A percentile compares a stretch with the other conserved stretches of the same genome.
These are phyloP conservation scores for Coniosporium apollinis DNA, from an alignment of 495 filamentous ascomycete genomes.

Conservation along the genomic window DNA sequence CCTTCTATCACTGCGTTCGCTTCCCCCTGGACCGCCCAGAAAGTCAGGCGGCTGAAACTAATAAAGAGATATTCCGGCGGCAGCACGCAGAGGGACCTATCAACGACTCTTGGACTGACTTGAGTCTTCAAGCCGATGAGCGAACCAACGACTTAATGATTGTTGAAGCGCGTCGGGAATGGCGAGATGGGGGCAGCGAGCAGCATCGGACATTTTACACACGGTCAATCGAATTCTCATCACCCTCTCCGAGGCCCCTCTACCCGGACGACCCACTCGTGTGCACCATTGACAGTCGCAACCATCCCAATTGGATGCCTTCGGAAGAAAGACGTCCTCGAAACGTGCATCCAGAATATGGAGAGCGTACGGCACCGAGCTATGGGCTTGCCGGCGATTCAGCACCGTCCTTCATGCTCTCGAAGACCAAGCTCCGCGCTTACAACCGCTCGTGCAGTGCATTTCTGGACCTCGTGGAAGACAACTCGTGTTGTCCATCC, in stretches of 20 bases:
- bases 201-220: conserved; percentile 54
- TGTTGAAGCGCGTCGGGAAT: conserved; percentile 57
- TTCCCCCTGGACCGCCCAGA: conserved; percentile 30
- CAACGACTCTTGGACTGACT: conserved; percentile 58
- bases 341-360: conserved; percentile 13
- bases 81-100: conserved; percentile 58
- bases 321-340: conserved; percentile 4
- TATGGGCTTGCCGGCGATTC: not conserved
- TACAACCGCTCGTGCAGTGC: conserved; percentile 14
- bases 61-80: conserved; percentile 42
- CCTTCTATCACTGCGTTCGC: conserved; percentile 53
- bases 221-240: conserved; percentile 35
- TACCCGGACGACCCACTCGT: conserved; percentile 7
- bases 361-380: no score
- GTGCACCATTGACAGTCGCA: conserved; percentile 5
- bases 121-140: conserved; percentile 49
- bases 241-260: conserved; percentile 1
- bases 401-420: conserved; percentile 13
- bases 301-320: conserved; percentile 12
- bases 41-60: conserved; percentile 18
- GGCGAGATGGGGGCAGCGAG: conserved; percentile 40
- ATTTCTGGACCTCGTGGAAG: conserved; percentile 19
- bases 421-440: conserved; percentile 13
- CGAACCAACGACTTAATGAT: conserved; percentile 40
- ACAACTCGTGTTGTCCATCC: no score